A percentile compares a stretch with the other conserved stretches of the same genome.
Evolutionary conservation across 2,329 filamentous ascomycete species (phyloP).

Genomic region (Neophaeococcomyces aloes): DNA sequence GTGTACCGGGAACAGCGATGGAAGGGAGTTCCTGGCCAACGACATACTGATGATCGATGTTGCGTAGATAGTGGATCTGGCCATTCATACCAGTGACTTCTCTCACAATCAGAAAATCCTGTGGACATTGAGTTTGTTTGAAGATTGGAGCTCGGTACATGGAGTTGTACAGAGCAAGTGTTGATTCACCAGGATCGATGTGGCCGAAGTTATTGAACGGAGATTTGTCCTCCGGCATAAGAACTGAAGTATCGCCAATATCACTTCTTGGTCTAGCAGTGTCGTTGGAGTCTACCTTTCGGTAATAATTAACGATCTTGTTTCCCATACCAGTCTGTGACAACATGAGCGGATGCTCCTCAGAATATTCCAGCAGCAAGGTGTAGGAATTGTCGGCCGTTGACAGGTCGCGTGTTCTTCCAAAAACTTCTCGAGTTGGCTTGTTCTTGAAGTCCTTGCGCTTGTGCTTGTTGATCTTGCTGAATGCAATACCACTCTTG

Average conservation of each 20-base stretch:
- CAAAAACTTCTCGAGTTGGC: constrained; percentile 66
- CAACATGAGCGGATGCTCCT: constrained; percentile 80
- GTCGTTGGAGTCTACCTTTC: constrained; percentile 70
- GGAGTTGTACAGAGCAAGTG: constrained; percentile 82
- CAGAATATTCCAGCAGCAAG: constrained; percentile 87
- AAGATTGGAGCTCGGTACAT: constrained; percentile 95
- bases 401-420: constrained; percentile 68
- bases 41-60: constrained; percentile 79
- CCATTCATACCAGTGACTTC: constrained; percentile 71
- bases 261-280: constrained; percentile 65
- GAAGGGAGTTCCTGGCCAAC: constrained; percentile 91
- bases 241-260: constrained; percentile 76
- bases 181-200: constrained; percentile 80
- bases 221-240: constrained; percentile 88
- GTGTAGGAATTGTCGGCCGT: constrained; percentile 81
- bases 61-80: constrained; percentile 70
- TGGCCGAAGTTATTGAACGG: constrained; percentile 93
- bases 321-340: constrained; percentile 98
- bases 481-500: constrained; percentile 57
- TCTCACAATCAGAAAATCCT: constrained; percentile 78
- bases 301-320: constrained; percentile 92
- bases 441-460: constrained; percentile 74
- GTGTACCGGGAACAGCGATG: constrained; percentile 82
- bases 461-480: constrained; percentile 57
- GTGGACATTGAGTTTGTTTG: constrained; percentile 64